These are phyloP conservation scores for Corylus heterophylla DNA, from an alignment of 306 rosid species.

Conservation along the genomic window DNA sequence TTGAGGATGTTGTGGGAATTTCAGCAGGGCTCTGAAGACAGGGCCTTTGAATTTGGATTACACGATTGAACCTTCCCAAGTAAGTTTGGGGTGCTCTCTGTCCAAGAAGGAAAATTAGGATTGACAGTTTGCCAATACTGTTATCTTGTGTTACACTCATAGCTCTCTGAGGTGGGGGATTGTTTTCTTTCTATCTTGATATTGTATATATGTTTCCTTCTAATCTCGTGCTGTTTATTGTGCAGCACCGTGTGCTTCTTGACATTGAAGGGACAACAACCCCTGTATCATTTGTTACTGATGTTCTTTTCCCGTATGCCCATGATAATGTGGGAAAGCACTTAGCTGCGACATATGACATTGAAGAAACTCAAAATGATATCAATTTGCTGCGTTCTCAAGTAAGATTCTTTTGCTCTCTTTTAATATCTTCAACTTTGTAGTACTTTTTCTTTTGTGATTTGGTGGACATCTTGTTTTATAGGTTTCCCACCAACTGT, in stretches of 20 bases:
- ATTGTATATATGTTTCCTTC: slow-evolving; percentile 1
- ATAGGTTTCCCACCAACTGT: too few species aligned
- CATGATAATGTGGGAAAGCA: slow-evolving; percentile 83
- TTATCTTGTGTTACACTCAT: too few species aligned
- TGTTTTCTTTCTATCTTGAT: background rate
- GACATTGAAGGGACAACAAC: slow-evolving; percentile 99
- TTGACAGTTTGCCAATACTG: too few species aligned
- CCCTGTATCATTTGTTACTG: slow-evolving; percentile 94
- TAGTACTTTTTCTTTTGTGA: background rate
- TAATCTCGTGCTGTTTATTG: slow-evolving; percentile 5
- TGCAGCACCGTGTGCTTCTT: slow-evolving; percentile 85
- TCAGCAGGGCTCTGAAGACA: slow-evolving; percentile 58
- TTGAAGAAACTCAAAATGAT: slow-evolving; percentile 71
- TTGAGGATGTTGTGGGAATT: slow-evolving; percentile 38
- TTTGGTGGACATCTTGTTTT: too few species aligned
- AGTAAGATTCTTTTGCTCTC: slow-evolving; percentile 42
- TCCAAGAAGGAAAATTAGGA: background rate
- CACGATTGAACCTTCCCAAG: slow-evolving; percentile 41
- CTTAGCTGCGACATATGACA: slow-evolving; percentile 69
- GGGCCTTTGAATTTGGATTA: slow-evolving; percentile 37
- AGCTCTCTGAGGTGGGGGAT: too few species aligned
- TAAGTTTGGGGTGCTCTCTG: slow-evolving; percentile 40
- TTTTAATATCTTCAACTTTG: background rate
- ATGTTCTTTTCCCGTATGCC: slow-evolving; percentile 92
- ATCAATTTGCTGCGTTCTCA: slow-evolving; percentile 71